Percentiles rank a stretch among this genome's conserved stretches.
phyloP scores from a whole-genome alignment of 2,329 filamentous ascomycete genomes.

The Fusarium setosum region DNA sequence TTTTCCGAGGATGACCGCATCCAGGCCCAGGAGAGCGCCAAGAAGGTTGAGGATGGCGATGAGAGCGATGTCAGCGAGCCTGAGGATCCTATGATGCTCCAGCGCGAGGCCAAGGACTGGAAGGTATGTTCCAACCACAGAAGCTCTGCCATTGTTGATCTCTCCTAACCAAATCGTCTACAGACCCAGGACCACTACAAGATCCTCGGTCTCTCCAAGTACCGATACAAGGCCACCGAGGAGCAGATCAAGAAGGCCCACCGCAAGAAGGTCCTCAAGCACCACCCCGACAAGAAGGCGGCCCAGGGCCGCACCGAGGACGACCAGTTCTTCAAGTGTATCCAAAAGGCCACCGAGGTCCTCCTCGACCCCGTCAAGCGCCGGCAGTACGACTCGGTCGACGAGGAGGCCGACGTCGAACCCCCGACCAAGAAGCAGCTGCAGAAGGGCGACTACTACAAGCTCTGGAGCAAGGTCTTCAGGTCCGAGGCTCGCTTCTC shows the following conservation, averaged over 20 bases:
- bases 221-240: slow-evolving; percentile 92
- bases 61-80: slow-evolving; percentile 91
- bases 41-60: slow-evolving; percentile 94
- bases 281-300: slow-evolving; percentile 99
- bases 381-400: slow-evolving; percentile 95
- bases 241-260: slow-evolving; percentile 99
- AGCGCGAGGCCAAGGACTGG: slow-evolving; percentile 98
- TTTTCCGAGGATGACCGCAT: slow-evolving; percentile 99
- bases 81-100: slow-evolving; percentile 92
- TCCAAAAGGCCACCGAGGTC: slow-evolving; percentile 96
- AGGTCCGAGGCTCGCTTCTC: slow-evolving; percentile 94
- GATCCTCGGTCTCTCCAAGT: slow-evolving; percentile 91
- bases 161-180: not conserved
- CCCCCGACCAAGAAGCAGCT: slow-evolving; percentile 92
- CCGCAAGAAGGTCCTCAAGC: slow-evolving; percentile 99
- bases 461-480: slow-evolving; percentile 92
- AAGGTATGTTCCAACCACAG: slow-evolving; percentile 71
- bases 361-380: slow-evolving; percentile 92
- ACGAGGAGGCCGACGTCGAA: slow-evolving; percentile 92
- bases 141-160: not conserved
- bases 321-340: slow-evolving; percentile 99
- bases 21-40: slow-evolving; percentile 92
- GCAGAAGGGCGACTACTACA: slow-evolving; percentile 91
- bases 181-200: slow-evolving; percentile 98
- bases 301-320: slow-evolving; percentile 88